Percentiles rank a stretch among this genome's conserved stretches.
These are phyloP conservation scores for Monilinia fructicola DNA, from an alignment of 2,329 filamentous ascomycete species.

Conservation along the genomic window DNA sequence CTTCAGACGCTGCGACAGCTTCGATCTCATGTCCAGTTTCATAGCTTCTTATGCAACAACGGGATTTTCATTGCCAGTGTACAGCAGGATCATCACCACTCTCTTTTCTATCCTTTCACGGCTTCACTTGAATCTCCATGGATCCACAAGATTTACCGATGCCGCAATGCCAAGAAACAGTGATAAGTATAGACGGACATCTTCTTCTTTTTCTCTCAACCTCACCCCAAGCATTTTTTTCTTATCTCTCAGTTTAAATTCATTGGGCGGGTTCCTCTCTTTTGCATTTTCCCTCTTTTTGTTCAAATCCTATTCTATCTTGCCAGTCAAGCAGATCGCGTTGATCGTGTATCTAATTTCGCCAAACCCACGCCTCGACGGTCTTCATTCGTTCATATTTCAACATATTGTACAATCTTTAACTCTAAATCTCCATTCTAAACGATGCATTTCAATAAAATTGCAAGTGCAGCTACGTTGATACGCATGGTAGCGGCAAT, in stretches of 20 bases:
- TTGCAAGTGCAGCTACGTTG: slow-evolving; percentile 34
- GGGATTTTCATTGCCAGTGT: slow-evolving; percentile 38
- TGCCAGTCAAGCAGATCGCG: slow-evolving; percentile 43
- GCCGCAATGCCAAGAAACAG: slow-evolving; percentile 37
- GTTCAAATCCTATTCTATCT: slow-evolving; percentile 31
- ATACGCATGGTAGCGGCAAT: slow-evolving; percentile 30
- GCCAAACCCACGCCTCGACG: slow-evolving; percentile 38
- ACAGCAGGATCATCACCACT: slow-evolving; percentile 28
- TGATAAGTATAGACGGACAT: slow-evolving; percentile 37
- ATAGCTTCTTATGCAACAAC: slow-evolving; percentile 36
- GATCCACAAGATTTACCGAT: slow-evolving; percentile 21
- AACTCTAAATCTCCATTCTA: slow-evolving; percentile 13
- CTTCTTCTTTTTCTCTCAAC: slow-evolving; percentile 31
- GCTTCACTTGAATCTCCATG: slow-evolving; percentile 7
- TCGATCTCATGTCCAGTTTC: slow-evolving; percentile 39
- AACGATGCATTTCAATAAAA: slow-evolving; percentile 32
- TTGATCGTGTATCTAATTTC: slow-evolving; percentile 42
- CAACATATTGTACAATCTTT: slow-evolving; percentile 13
- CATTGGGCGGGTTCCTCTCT: slow-evolving; percentile 37
- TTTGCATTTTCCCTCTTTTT: slow-evolving; percentile 36
- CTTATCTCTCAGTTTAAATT: slow-evolving; percentile 28
- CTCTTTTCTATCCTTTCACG: slow-evolving; percentile 28
- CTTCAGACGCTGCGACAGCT: slow-evolving; percentile 33
- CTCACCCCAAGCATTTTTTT: slow-evolving; percentile 30
- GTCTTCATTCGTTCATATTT: slow-evolving; percentile 37